Conservation (phyloP, 2,329 filamentous ascomycete genomes). For the Polytolypa hystricis region DNA sequence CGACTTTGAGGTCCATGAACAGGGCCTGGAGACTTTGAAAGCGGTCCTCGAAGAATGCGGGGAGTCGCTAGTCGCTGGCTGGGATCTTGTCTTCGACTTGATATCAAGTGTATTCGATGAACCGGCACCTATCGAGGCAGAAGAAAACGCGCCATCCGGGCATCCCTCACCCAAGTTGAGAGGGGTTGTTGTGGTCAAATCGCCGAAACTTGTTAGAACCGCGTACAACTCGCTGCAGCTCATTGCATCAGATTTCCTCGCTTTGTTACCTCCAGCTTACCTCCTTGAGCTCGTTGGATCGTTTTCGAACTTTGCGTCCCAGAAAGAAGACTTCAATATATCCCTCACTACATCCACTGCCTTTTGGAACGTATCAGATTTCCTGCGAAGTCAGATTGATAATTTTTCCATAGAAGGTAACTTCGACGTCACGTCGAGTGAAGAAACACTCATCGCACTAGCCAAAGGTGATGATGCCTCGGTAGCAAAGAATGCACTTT, state of each 20-base stretch:
- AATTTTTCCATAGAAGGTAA: slow-evolving; percentile 27
- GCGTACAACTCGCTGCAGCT: slow-evolving; percentile 85
- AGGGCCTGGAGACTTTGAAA: slow-evolving; percentile 68
- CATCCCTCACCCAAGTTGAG: slow-evolving; percentile 1
- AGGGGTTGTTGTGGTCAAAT: slow-evolving; percentile 30
- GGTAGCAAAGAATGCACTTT: slow-evolving; percentile 39
- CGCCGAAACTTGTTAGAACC: slow-evolving; percentile 66
- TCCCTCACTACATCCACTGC: slow-evolving; percentile 89
- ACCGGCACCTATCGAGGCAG: slow-evolving; percentile 25
- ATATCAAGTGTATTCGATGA: slow-evolving; percentile 67
- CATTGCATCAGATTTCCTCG: slow-evolving; percentile 87
- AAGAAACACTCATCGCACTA: slow-evolving; percentile 46
- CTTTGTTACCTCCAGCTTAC: slow-evolving; percentile 58
- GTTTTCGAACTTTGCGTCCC: slow-evolving; percentile 77
- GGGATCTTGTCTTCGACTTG: slow-evolving; percentile 76
- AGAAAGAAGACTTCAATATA: slow-evolving; percentile 88
- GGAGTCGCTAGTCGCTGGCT: slow-evolving; percentile 70
- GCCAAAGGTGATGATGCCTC: slow-evolving; percentile 49
- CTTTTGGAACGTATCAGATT: slow-evolving; percentile 92
- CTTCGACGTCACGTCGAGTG: slow-evolving; percentile 38
- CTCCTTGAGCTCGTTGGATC: slow-evolving; percentile 73
- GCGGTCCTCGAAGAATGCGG: slow-evolving; percentile 78
- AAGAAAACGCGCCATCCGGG: slow-evolving; percentile 15
- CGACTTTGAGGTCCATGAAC: slow-evolving; percentile 69
- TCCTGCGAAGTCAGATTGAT: slow-evolving; percentile 48